Evolutionary conservation across 257 asterid genomes (phyloP), one percentile per base, ranked within the genome.

Genomic region (Leptodermis oblonga): DNA sequence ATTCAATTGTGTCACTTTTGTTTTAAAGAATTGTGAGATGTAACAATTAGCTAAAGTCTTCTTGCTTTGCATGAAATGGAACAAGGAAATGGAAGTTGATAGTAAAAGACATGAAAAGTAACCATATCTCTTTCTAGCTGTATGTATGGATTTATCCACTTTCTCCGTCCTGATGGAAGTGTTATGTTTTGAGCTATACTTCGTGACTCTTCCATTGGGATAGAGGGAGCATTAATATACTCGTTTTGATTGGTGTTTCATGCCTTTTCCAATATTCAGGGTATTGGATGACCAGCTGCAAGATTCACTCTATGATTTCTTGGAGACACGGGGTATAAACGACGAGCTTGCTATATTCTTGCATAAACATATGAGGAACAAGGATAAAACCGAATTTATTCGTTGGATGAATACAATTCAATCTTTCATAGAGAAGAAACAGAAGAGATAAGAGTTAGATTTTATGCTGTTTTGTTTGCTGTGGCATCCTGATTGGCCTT

Each of bases 261-360:
- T 60, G 74, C 33, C 33, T 45, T 70, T 75, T 26, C n/a, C 37
- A 45, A 45, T 78, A 45, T 79, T 73, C 88, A 91, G 97, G 83
- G 98, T 89, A 73, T 59, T 89, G 82, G 95, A 87, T 49, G 96
- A 91, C 74, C 85, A 82, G 33, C 80, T 94, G 75, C 98, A 86
- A 78, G 75, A 83, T 68, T 82, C 86, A 14, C 90, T 94, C 55
- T 91, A 91, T 65, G 90, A 84, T 63, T 94, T 81, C 87, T 80
- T 91, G 56, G 97, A 87, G 85, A 74, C 56, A 4, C 89, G 97
- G 83, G 96, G 96, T 70, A 68, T 94, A 74, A 87, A 83, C 14
- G 98, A 91, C 37, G 76, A 78, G 7, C 83, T 94, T 76, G 88
- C 89, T 43, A 88, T 59, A 60, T 89, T 85, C 81, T 76, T 94